A percentile compares a stretch with the other conserved stretches of the same genome.
Conservation (phyloP, 352 stramenopile species). For the Phytophthora cryptogea region DNA sequence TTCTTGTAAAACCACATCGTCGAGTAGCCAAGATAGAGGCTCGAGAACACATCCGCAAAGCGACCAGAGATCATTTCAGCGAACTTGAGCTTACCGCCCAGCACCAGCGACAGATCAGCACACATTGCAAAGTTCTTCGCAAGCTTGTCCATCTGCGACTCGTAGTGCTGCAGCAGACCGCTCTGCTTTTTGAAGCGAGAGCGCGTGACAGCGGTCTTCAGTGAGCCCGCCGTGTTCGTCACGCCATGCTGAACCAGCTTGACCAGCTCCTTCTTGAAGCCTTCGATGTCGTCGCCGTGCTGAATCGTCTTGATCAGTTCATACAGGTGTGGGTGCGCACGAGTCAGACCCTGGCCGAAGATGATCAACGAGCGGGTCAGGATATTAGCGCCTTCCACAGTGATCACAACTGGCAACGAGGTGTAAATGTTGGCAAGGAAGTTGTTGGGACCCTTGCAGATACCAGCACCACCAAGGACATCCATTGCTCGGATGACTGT, state of each 20-base stretch:
- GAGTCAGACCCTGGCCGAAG: constrained; percentile 97
- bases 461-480: constrained; percentile 95
- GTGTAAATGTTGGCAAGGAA: constrained; percentile 97
- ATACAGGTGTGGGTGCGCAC: constrained; percentile 97
- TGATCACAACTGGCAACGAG: constrained; percentile 97
- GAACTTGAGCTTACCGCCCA: constrained; percentile 98
- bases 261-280: constrained; percentile 94
- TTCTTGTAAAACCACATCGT: constrained; percentile 97
- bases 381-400: constrained; percentile 98
- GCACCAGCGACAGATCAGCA: constrained; percentile 95
- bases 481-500: constrained; percentile 98
- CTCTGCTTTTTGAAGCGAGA: constrained; percentile 89
- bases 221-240: constrained; percentile 91
- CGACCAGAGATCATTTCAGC: constrained; percentile 97
- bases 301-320: constrained; percentile 98
- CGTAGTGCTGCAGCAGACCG: constrained; percentile 94
- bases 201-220: constrained; percentile 89
- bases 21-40: constrained; percentile 97
- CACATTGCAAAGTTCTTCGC: constrained; percentile 97
- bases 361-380: constrained; percentile 97
- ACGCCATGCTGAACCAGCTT: constrained; percentile 95
- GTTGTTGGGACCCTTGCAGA: constrained; percentile 97
- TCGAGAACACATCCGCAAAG: constrained; percentile 97
- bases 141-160: constrained; percentile 97
- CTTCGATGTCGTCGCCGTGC: constrained; percentile 92